phyloP scores from a whole-genome alignment of 805 yeast species.

The Wickerhamomyces chaumierensis region DNA sequence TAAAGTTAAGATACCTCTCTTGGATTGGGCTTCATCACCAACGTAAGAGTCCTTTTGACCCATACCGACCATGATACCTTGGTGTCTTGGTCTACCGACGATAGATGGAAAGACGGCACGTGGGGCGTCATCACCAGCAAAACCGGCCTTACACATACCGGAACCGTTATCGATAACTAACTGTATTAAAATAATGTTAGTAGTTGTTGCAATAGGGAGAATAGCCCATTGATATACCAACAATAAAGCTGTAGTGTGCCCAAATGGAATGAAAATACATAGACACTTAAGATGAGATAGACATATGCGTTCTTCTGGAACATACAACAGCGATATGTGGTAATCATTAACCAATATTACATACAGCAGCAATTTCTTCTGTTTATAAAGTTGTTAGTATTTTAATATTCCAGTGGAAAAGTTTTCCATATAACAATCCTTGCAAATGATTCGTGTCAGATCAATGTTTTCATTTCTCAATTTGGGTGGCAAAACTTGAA shows the following conservation, averaged over 20 bases:
- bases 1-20: conserved; percentile 98
- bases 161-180: conserved; percentile 98
- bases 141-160: conserved; percentile 99
- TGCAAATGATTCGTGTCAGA: too few relatives aligned
- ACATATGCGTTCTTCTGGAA: too few relatives aligned
- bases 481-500: too few relatives aligned
- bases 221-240: too few relatives aligned
- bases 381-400: conserved; percentile 5
- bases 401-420: not conserved
- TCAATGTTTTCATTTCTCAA: too few relatives aligned
- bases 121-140: conserved; percentile 99
- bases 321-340: too few relatives aligned
- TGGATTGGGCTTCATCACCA: conserved; percentile 99
- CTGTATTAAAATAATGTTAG: conserved; percentile 12
- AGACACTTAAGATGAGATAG: too few relatives aligned
- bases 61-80: conserved; percentile 99
- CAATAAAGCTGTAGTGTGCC: too few relatives aligned
- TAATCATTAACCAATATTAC: not conserved
- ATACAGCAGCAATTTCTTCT: conserved; percentile 12
- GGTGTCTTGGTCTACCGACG: conserved; percentile 99
- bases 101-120: conserved; percentile 99
- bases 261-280: too few relatives aligned
- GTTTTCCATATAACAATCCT: too few relatives aligned
- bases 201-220: conserved; percentile 1
- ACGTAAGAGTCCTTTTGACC: conserved; percentile 99